Conservation (phyloP, 2,329 filamentous ascomycete species). For the Diaporthe vaccinii region DNA sequence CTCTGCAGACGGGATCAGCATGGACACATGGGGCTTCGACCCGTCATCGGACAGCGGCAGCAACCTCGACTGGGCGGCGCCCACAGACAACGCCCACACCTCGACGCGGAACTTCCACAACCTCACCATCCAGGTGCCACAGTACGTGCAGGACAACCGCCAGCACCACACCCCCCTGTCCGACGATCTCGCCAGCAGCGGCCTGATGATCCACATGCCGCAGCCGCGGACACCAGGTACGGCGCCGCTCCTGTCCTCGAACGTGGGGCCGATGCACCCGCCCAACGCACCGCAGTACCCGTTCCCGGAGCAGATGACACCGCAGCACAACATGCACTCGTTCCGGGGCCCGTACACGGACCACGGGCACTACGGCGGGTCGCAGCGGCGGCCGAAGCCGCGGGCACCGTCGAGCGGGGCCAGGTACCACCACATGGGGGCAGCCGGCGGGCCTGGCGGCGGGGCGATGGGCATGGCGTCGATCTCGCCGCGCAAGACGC, state of each 20-base stretch:
- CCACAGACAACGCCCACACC: neutral
- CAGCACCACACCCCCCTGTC: slow-evolving; percentile 23
- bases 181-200: slow-evolving; percentile 49
- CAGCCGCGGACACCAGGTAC: slow-evolving; percentile 57
- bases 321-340: slow-evolving; percentile 39
- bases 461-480: slow-evolving; percentile 46
- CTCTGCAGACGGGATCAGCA: slow-evolving; percentile 49
- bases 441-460: slow-evolving; percentile 47
- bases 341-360: slow-evolving; percentile 30
- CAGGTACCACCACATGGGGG: slow-evolving; percentile 56
- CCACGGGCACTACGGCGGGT: slow-evolving; percentile 44
- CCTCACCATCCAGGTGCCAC: slow-evolving; percentile 40
- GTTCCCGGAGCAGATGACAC: slow-evolving; percentile 38
- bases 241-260: slow-evolving; percentile 52
- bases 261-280: slow-evolving; percentile 50
- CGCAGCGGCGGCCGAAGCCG: slow-evolving; percentile 59
- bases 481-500: slow-evolving; percentile 58
- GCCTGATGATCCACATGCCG: slow-evolving; percentile 69
- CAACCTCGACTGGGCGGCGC: slow-evolving; percentile 34
- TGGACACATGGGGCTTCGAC: slow-evolving; percentile 40
- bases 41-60: slow-evolving; percentile 35
- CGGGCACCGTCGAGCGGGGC: slow-evolving; percentile 68
- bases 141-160: slow-evolving; percentile 37
- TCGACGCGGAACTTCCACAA: slow-evolving; percentile 37
- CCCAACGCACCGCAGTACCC: slow-evolving; percentile 37